Percentiles rank a stretch among this genome's conserved stretches.
These are phyloP conservation scores for Climacium dendroides DNA, from an alignment of 225 moss, liverwort and hornwort species.

Conservation along the genomic window DNA sequence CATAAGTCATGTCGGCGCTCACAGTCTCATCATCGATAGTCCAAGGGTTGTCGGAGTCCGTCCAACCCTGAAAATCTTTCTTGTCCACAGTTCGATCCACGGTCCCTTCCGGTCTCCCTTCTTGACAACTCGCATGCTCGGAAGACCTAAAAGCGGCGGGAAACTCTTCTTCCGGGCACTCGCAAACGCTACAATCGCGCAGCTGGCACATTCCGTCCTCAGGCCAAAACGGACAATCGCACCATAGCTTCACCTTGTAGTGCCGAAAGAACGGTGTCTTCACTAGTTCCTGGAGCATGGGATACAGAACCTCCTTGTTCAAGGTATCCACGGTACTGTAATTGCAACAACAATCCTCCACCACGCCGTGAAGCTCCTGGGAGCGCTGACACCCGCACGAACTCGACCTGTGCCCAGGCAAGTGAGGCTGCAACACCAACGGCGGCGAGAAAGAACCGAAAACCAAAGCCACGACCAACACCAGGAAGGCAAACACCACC, in stretches of 20 bases:
- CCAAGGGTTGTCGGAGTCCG: constrained; percentile 86
- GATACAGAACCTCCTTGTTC: constrained; percentile 59
- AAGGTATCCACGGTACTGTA: constrained; percentile 69
- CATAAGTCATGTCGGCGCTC: constrained; percentile 67
- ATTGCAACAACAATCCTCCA: constrained; percentile 96
- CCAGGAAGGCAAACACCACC: neutral
- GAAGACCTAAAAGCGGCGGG: constrained; percentile 54
- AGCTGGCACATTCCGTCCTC: constrained; percentile 96
- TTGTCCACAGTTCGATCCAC: constrained; percentile 85
- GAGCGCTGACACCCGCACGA: constrained; percentile 38
- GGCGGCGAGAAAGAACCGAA: neutral
- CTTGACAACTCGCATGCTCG: constrained; percentile 73
- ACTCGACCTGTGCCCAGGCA: constrained; percentile 5
- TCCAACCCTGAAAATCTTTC: constrained; percentile 76
- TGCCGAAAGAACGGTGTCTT: constrained; percentile 84
- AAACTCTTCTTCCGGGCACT: constrained; percentile 88
- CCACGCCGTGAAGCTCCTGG: constrained; percentile 60
- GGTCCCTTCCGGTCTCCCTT: constrained; percentile 54
- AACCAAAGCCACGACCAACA: constrained; percentile 2
- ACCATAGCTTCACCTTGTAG: constrained; percentile 90
- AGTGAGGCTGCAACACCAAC: neutral
- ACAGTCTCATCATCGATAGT: constrained; percentile 73
- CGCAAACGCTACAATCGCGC: constrained; percentile 92
- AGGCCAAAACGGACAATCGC: constrained; percentile 91
- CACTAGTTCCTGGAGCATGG: constrained; percentile 50